Percentiles rank a stretch among this genome's conserved stretches.
These are phyloP conservation scores for Colletotrichum siamense DNA, from an alignment of 2,329 filamentous ascomycete species.

Conservation along the genomic window DNA sequence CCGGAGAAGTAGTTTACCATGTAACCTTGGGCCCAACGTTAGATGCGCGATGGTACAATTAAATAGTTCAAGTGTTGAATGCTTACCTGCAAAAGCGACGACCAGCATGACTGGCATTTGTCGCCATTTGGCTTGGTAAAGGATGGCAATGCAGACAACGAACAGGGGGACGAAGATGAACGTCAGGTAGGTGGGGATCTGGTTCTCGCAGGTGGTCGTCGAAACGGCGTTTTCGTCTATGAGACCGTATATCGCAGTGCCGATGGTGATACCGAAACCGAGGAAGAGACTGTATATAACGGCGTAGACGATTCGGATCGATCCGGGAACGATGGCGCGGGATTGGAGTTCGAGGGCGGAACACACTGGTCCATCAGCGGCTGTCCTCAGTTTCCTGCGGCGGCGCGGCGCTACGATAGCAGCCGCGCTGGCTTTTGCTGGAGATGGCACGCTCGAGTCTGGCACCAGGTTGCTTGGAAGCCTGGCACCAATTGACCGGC, in stretches of 20 bases:
- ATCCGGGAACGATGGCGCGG: constrained; percentile 71
- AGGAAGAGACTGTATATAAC: constrained; percentile 77
- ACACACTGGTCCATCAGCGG: constrained; percentile 44
- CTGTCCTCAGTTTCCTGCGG: constrained; percentile 15
- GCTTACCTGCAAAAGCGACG: constrained; percentile 66
- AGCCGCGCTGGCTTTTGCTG: background rate
- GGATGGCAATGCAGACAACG: constrained; percentile 73
- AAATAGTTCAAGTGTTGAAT: background rate
- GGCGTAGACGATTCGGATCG: constrained; percentile 76
- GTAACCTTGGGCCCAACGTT: constrained; percentile 54
- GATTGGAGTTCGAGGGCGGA: constrained; percentile 70
- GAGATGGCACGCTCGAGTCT: background rate
- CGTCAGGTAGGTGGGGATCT: constrained; percentile 50
- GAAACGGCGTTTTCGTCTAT: constrained; percentile 60
- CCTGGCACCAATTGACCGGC: background rate
- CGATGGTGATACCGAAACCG: constrained; percentile 75
- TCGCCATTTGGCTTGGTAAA: constrained; percentile 83
- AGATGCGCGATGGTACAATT: rapidly evolving
- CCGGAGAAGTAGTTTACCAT: constrained; percentile 77
- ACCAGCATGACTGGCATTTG: constrained; percentile 80
- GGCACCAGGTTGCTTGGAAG: background rate
- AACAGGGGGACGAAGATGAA: constrained; percentile 80
- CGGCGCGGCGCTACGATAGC: background rate
- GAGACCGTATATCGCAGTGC: constrained; percentile 67
- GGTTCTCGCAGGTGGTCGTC: constrained; percentile 44